Conservation (phyloP, 2,329 filamentous ascomycete species). For the Colletotrichum chrysophilum region DNA sequence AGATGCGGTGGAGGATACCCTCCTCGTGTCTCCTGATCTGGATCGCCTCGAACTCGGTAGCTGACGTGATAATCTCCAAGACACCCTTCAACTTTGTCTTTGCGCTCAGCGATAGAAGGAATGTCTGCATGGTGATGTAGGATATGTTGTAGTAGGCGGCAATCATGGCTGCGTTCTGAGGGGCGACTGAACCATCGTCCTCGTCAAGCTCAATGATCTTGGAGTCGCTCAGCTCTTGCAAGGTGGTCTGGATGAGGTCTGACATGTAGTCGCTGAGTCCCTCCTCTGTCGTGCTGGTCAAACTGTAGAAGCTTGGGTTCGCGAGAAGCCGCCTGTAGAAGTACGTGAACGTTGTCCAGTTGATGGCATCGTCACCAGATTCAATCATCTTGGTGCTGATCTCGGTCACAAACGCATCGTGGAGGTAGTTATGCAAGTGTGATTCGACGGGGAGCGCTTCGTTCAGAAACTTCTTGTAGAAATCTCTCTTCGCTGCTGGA, state of each 20-base stretch:
- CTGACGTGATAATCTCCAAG: conserved; percentile 94
- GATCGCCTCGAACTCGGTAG: conserved; percentile 94
- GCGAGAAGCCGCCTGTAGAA: conserved; percentile 94
- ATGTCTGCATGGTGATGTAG: conserved; percentile 99
- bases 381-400: conserved; percentile 96
- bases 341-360: conserved; percentile 98
- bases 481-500: conserved; percentile 90
- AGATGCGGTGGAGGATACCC: conserved; percentile 84
- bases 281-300: conserved; percentile 88
- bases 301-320: conserved; percentile 95
- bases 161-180: conserved; percentile 97
- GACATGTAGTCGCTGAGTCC: conserved; percentile 94
- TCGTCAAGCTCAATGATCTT: conserved; percentile 97
- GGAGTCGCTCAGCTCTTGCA: conserved; percentile 88
- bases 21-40: conserved; percentile 95
- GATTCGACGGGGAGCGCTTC: conserved; percentile 96
- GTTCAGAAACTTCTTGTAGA: conserved; percentile 98
- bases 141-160: conserved; percentile 99
- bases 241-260: conserved; percentile 89
- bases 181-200: conserved; percentile 86
- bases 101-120: conserved; percentile 86
- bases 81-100: conserved; percentile 97
- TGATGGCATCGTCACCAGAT: conserved; percentile 95
- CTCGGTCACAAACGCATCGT: conserved; percentile 96
- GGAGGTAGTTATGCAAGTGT: conserved; percentile 87